Evolutionary conservation across 78 protist genomes (phyloP), one percentile per base, ranked within the genome.

Genomic region (Dictyostelium capitatum): DNA sequence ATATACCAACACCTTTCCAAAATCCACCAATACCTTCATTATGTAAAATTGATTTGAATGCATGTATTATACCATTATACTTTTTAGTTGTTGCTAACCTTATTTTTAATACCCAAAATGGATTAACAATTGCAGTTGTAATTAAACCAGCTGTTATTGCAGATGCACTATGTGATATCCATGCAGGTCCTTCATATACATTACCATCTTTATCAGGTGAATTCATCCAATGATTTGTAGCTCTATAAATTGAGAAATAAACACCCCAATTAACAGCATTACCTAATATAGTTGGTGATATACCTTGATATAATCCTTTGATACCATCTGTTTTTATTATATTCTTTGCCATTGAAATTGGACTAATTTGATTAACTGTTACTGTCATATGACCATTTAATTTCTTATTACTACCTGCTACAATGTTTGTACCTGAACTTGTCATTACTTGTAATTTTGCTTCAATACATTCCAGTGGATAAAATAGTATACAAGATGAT

Each of bases 191-290:
- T 67, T 67, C 43, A 67, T 67, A 67, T 14, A 28, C 43, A 46
- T 72, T 72, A 0, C 54, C 57, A 72, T 72, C 43, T 0, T 2
- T n/a, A 72, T 72, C 79, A 2, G 11, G 17, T 5, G 65, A 2
- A 73, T 73, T 73, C 53, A 70, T 64, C 78, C 79, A 87, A 64
- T 87, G 93, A 87, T 87, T 87, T 1, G 93, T 65, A 20, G 46
- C 79, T 37, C 93, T 57, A 51, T 87, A 87, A 7, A 87, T 48
- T 17, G 84, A 64, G 20, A 87, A 87, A 47, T 87, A 87, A 1
- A 87, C 81, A 64, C 93, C 93, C 93, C 93, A 87, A 87, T 87
- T 87, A 5, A 87, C 93, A 12, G 93, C 83, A 64, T 77, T 87
- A 14, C 93, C 93, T 8, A 87, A 46, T 8, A 50, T 70, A 0